Evolutionary conservation across 805 yeast species (phyloP), one percentile per base, ranked within the genome.

Genomic region (Priceomyces medius): DNA sequence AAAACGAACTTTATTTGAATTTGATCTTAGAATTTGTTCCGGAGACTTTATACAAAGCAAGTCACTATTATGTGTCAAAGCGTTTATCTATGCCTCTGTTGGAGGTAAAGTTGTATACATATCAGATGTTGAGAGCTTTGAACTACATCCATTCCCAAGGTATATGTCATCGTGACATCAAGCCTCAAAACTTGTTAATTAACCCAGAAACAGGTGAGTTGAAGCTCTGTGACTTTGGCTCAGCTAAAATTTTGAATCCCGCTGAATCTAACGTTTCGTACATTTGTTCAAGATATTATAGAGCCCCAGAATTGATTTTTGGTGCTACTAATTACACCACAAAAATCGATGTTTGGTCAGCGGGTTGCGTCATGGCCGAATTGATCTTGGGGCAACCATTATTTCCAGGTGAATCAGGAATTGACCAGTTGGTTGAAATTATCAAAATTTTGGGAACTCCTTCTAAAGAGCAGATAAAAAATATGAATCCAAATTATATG

Each of bases 341-440:
- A 21, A 90, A 91, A 63, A 93, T 93, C 50, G 99, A 93, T 62
- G 80, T 93, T 36, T 93, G 99, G 99, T 87, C 96, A 10, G 88
- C 95, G 10, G 97, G 96, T 16, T 93, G 99, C 71, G 99, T 93
- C 17, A 89, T 93, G 88, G 98, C 98, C 3, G 99, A 93, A 67
- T 71, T 93, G 55, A 80, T 90, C 48, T 75, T 93, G 43, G 98
- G 99, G 13, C 97, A 89, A 61, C 99, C 99, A 10, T 71, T 93
- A 50, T 93, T 93, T 68, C 99, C 99, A 9, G 99, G 99, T 34
- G 98, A 93, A 61, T 83, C 90, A 45, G 98, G 99, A 28, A 91
- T 93, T 44, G 99, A 93, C 63, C 99, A 93, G 65, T 77, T 91
- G 55, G 98, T 91, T 14, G 99, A 91, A 64, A 91, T 91, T 53